Evolutionary conservation across 2,329 filamentous ascomycete species (phyloP), one percentile per base, ranked within the genome.

Genomic region (Neobulgaria alba): DNA sequence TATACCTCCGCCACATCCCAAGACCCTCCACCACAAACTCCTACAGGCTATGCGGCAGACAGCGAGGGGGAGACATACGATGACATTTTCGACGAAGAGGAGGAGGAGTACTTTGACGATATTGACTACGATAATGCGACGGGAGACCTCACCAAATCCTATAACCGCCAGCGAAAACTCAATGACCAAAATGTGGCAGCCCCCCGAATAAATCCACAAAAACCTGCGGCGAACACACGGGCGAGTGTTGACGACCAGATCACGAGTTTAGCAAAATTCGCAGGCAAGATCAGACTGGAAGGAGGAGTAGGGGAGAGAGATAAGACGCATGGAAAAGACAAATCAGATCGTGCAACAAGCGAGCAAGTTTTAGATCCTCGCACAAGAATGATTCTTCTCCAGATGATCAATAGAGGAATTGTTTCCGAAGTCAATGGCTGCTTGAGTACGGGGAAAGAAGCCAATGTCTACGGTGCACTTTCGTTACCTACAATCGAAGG

Each of bases 361-460:
- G 92, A 98, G 62, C 87, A 95, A 63, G 92, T 98, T 36, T 69
- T 98, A 46, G 92, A 98, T 64, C 86, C 88, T 48, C 76, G 88
- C 39, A 98, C 92, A 10, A 83, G 89, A 52, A 94, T 95, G 86
- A 89, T 98, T 46, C 69, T 98, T 39, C 71, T 95, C 50, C 87
- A 95, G 66, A 87, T 98, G 75, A 90, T 96, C 68, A 95, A 96
- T 63, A 79, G 87, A 23, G 83, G 87, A 45, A 72, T 90, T 48
- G 80, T 98, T 36, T 85, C 82, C 42, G 89, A 95, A 63, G 82
- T 98, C 38, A 88, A 98, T 61, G 92, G 93, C 34, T 92, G 92
- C 59, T 75, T 98, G 53, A 95, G 87, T 46, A 98, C 92, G 0
- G 92, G 92, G 41, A 98, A 98, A 62, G 92, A 98, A 64, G 92